A percentile compares a stretch with the other conserved stretches of the same genome.
Evolutionary conservation across 345 rosid genomes (phyloP).

Genomic region (Carallia brachiata): DNA sequence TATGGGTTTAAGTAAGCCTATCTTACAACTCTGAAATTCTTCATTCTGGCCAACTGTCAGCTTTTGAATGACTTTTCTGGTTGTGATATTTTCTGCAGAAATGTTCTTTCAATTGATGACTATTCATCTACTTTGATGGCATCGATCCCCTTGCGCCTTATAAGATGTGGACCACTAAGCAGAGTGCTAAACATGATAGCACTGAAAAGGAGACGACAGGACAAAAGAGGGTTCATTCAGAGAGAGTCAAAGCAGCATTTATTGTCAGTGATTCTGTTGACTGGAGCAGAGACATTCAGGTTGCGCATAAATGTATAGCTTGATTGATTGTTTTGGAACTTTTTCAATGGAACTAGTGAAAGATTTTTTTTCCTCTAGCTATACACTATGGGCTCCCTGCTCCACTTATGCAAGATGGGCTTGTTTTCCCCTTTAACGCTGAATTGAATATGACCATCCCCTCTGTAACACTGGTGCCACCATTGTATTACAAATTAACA

Average conservation of each 20-base stretch:
- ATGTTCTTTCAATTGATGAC: constrained; percentile 80
- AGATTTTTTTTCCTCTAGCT: background rate
- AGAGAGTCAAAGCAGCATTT: constrained; percentile 81
- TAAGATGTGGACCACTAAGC: constrained; percentile 53
- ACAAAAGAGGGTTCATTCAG: constrained; percentile 31
- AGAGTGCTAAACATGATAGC: constrained; percentile 22
- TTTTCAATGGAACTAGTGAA: background rate
- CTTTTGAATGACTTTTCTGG: constrained; percentile 10
- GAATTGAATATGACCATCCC: background rate
- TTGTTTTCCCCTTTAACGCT: background rate
- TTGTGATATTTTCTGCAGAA: constrained; percentile 40
- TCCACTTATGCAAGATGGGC: background rate
- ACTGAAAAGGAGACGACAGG: constrained; percentile 16
- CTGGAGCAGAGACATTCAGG: constrained; percentile 97
- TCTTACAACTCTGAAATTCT: background rate
- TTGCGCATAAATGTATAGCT: constrained; percentile 16
- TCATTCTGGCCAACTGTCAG: background rate
- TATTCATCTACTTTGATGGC: constrained; percentile 64
- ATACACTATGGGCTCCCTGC: background rate
- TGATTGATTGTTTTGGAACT: constrained; percentile 1
- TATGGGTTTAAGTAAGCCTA: constrained; percentile 71
- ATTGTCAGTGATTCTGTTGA: constrained; percentile 85
- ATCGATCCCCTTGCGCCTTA: constrained; percentile 79
- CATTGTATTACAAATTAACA: background rate
- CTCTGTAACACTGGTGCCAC: background rate